Evolutionary conservation across 2,329 filamentous ascomycete species (phyloP).

Genomic region (Corinectria fuckeliana): DNA sequence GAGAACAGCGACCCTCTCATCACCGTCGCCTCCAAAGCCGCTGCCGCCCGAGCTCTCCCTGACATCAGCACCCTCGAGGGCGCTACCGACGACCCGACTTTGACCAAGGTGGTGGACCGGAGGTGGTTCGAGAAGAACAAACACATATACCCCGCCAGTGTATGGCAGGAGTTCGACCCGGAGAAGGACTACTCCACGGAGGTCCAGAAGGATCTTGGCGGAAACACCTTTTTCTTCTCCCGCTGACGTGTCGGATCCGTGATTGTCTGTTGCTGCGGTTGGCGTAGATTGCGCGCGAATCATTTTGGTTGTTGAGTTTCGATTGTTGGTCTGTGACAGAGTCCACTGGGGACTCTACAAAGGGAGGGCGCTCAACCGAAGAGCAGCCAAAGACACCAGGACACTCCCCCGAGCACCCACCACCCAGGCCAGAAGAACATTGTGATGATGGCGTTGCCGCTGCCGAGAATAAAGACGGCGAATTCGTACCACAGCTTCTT

Average conservation of each 20-base stretch:
- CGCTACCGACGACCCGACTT: slow-evolving; percentile 73
- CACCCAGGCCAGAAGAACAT: slow-evolving; percentile 65
- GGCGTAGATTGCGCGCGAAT: slow-evolving; percentile 7
- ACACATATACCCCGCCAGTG: slow-evolving; percentile 94
- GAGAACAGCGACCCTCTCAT: slow-evolving; percentile 27
- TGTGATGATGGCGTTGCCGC: slow-evolving; percentile 55
- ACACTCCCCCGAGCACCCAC: slow-evolving; percentile 52
- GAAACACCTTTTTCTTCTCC: slow-evolving; percentile 92
- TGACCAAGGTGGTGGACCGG: slow-evolving; percentile 94
- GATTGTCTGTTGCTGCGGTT: not conserved
- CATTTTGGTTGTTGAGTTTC: slow-evolving; percentile 8
- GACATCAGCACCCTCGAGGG: slow-evolving; percentile 73
- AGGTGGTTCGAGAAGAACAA: slow-evolving; percentile 98
- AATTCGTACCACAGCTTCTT: slow-evolving; percentile 60
- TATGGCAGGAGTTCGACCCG: slow-evolving; percentile 95
- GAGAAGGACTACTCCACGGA: slow-evolving; percentile 83
- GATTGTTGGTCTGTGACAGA: slow-evolving; percentile 13
- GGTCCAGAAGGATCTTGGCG: slow-evolving; percentile 81
- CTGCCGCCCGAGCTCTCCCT: slow-evolving; percentile 48
- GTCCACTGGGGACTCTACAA: slow-evolving; percentile 9
- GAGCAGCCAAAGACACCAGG: slow-evolving; percentile 44
- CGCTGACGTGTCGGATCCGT: slow-evolving; percentile 37
- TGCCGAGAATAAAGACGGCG: slow-evolving; percentile 57
- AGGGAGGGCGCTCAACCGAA: slow-evolving; percentile 40
- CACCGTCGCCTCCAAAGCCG: slow-evolving; percentile 45